phyloP scores from a whole-genome alignment of 352 stramenopile genomes.

The Phytophthora hibernalis region DNA sequence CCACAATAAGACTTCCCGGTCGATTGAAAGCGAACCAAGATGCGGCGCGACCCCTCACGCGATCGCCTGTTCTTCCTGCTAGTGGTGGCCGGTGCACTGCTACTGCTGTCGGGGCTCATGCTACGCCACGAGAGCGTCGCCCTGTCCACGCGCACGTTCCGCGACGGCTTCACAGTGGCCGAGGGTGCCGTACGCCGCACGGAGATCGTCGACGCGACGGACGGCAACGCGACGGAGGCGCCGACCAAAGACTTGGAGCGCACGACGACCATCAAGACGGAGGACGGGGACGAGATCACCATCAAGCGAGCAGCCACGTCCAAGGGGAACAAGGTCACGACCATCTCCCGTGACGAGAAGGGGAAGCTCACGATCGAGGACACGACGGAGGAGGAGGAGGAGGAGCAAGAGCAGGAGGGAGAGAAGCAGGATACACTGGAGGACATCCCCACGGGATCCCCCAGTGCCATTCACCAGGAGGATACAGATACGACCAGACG shows the following conservation, averaged over 20 bases:
- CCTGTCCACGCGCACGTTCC: slow-evolving; percentile 57
- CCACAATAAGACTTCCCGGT: slow-evolving; percentile 16
- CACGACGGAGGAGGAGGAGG: slow-evolving; percentile 19
- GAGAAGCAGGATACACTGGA: slow-evolving; percentile 25
- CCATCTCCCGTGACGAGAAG: slow-evolving; percentile 72
- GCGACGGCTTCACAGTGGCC: slow-evolving; percentile 79
- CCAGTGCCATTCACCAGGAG: slow-evolving; percentile 20
- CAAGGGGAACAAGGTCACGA: slow-evolving; percentile 74
- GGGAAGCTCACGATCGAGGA: slow-evolving; percentile 82
- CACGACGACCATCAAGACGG: slow-evolving; percentile 79
- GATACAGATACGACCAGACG: slow-evolving; percentile 12
- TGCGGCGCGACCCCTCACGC: slow-evolving; percentile 44
- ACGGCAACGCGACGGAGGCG: slow-evolving; percentile 11
- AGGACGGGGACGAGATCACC: slow-evolving; percentile 82
- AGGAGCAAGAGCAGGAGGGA: not conserved
- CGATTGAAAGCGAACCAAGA: slow-evolving; percentile 1
- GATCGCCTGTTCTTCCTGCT: slow-evolving; percentile 67
- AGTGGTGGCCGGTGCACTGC: slow-evolving; percentile 53
- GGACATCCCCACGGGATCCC: slow-evolving; percentile 44
- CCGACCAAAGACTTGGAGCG: slow-evolving; percentile 25
- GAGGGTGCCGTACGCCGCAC: slow-evolving; percentile 50
- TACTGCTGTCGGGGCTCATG: slow-evolving; percentile 70
- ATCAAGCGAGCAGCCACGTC: slow-evolving; percentile 67
- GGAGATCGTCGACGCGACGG: slow-evolving; percentile 36
- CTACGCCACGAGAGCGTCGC: slow-evolving; percentile 54